Evolutionary conservation across 305 asterid species (phyloP).

Genomic region (Nicotiana rustica): DNA sequence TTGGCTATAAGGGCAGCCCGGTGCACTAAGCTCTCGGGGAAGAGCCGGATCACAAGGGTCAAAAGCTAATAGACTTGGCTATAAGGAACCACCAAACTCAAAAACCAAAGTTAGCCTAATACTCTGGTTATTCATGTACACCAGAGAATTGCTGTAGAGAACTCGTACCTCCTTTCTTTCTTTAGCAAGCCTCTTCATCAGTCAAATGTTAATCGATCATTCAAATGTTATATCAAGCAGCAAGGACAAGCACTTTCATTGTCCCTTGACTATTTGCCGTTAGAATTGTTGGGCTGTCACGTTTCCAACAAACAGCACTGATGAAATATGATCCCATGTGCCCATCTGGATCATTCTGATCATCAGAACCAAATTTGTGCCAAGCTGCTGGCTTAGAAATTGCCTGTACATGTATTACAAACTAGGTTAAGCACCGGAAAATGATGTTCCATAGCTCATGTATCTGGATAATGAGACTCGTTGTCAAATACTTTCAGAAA

Average conservation of each 20-base stretch:
- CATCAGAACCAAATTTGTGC: constrained; percentile 70
- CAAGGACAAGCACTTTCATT: constrained; percentile 78
- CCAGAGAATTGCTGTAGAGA: not conserved
- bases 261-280: constrained; percentile 90
- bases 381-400: constrained; percentile 81
- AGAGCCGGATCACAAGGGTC: too few relatives aligned
- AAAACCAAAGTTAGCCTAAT: constrained; percentile 15
- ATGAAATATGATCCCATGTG: constrained; percentile 74
- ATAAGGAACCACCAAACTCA: not conserved
- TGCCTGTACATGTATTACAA: constrained; percentile 50
- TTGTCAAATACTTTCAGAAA: not conserved
- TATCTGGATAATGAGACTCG: not conserved
- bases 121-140: constrained; percentile 3
- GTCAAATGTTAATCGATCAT: not conserved
- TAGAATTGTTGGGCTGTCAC: constrained; percentile 78
- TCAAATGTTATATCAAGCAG: constrained; percentile 49
- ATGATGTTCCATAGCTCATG: not conserved
- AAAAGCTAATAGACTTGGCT: too few relatives aligned
- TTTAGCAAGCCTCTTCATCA: not conserved
- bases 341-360: constrained; percentile 58
- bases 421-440: not conserved
- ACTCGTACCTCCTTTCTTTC: constrained; percentile 17
- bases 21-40: too few relatives aligned
- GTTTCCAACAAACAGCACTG: constrained; percentile 93
- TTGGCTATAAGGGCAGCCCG: too few relatives aligned